These are phyloP conservation scores for Aspergillus avenaceus DNA, from an alignment of 495 filamentous ascomycete genomes.

Conservation along the genomic window DNA sequence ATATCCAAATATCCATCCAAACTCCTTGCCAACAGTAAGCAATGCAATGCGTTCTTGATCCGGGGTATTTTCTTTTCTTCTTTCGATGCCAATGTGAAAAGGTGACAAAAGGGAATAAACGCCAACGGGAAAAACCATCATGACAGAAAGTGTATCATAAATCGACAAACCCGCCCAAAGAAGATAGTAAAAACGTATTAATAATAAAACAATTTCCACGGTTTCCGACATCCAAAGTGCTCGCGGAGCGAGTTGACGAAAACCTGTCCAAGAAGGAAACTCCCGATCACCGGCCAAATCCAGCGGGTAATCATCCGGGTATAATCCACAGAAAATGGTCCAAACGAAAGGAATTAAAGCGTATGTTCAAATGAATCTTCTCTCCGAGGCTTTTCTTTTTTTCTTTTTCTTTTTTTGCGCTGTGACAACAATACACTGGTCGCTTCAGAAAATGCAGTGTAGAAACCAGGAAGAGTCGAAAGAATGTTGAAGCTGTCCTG, in stretches of 20 bases:
- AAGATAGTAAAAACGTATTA: constrained; percentile 3
- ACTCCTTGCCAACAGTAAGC: constrained; percentile 6
- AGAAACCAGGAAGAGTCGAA: constrained; percentile 7
- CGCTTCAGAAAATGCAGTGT: constrained; percentile 5
- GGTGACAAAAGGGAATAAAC: not conserved
- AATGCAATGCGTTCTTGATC: constrained; percentile 10
- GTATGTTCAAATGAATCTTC: constrained; percentile 17
- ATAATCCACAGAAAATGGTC: constrained; percentile 6
- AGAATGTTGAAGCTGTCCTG: not conserved
- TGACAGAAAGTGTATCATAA: constrained; percentile 6
- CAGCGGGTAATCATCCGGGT: constrained; percentile 5
- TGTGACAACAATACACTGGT: constrained; percentile 14
- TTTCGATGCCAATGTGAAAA: constrained; percentile 16
- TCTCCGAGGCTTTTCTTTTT: constrained; percentile 11
- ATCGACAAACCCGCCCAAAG: constrained; percentile 7
- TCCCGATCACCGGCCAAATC: constrained; percentile 1
- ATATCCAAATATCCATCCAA: constrained; percentile 2
- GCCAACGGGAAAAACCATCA: constrained; percentile 6
- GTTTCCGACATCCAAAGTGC: constrained; percentile 2
- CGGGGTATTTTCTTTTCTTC: constrained; percentile 20
- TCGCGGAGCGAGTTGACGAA: constrained; percentile 2
- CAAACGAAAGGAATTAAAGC: constrained; percentile 8
- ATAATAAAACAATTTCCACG: constrained; percentile 14
- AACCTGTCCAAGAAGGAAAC: constrained; percentile 10
- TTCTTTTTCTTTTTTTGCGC: no score